Evolutionary conservation across 1,139 yeast species (phyloP).

Genomic region (Meyerozyma carpophila): DNA sequence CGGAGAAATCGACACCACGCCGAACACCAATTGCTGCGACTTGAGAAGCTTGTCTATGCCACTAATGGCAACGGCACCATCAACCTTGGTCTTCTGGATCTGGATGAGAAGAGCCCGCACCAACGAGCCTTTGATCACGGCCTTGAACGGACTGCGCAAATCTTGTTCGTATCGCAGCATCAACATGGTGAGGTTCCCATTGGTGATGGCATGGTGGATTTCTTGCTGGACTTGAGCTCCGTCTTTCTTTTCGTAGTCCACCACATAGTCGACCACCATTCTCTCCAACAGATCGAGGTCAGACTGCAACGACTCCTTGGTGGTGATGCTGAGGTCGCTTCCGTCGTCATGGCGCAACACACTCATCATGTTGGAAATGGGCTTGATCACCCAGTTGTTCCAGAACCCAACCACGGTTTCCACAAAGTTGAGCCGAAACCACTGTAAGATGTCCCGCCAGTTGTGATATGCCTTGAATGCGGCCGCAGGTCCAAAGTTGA

Average conservation of each 20-base stretch:
- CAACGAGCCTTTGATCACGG: constrained; percentile 62
- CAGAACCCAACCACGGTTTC: constrained; percentile 66
- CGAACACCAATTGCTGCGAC: constrained; percentile 90
- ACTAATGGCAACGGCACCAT: constrained; percentile 81
- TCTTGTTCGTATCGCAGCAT: constrained; percentile 79
- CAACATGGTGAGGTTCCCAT: constrained; percentile 75
- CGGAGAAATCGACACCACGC: constrained; percentile 85
- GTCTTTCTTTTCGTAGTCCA: constrained; percentile 10
- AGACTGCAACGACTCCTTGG: constrained; percentile 71
- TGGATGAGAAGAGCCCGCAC: constrained; percentile 78
- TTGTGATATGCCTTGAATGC: constrained; percentile 42
- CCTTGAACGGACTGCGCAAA: constrained; percentile 62
- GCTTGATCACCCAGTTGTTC: constrained; percentile 78
- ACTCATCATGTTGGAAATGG: constrained; percentile 66
- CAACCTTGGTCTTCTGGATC: constrained; percentile 91
- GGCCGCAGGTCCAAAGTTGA: constrained; percentile 49
- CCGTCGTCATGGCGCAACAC: constrained; percentile 79
- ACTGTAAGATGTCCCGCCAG: constrained; percentile 45
- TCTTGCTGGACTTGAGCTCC: constrained; percentile 20
- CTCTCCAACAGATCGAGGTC: constrained; percentile 79
- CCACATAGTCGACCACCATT: constrained; percentile 71
- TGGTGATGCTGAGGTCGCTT: constrained; percentile 67
- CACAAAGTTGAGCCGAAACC: constrained; percentile 54
- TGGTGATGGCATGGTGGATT: constrained; percentile 40
- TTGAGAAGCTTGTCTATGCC: constrained; percentile 88